Conservation (phyloP, 2,329 filamentous ascomycete species). For the Penicillium psychrosexuale region DNA sequence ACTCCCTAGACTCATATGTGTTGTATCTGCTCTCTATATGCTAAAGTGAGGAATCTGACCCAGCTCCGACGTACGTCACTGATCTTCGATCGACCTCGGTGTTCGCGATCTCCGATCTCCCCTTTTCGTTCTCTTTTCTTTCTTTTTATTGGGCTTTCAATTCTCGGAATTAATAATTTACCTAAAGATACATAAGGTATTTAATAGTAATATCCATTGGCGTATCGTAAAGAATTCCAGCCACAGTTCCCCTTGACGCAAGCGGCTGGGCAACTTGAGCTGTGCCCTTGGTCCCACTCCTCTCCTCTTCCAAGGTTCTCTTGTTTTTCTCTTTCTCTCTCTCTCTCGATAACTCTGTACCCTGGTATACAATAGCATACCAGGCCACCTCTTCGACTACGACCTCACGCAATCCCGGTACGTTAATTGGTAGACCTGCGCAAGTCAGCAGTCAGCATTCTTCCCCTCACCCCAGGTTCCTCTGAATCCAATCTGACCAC, state of each 20-base stretch:
- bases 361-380: not conserved
- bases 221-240: constrained; percentile 13
- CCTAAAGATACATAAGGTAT: not conserved
- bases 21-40: not conserved
- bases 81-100: constrained; percentile 21
- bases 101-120: constrained; percentile 21
- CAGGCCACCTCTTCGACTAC: not conserved
- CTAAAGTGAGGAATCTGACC: not conserved
- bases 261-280: constrained; percentile 21
- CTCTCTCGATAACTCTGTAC: not conserved
- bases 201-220: not conserved
- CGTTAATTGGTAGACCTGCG: not conserved
- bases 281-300: constrained; percentile 12
- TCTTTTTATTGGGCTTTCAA: not conserved
- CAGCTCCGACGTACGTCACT: constrained; percentile 17
- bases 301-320: not conserved
- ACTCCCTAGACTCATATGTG: too few species aligned
- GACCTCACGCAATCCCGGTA: not conserved
- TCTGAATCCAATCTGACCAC: not conserved
- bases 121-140: not conserved
- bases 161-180: not conserved
- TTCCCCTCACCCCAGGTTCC: not conserved
- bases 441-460: constrained; percentile 1
- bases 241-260: constrained; percentile 27
- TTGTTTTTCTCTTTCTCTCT: not conserved